These are phyloP conservation scores for Fusarium acutatum DNA, from an alignment of 2,329 filamentous ascomycete genomes.

Conservation along the genomic window DNA sequence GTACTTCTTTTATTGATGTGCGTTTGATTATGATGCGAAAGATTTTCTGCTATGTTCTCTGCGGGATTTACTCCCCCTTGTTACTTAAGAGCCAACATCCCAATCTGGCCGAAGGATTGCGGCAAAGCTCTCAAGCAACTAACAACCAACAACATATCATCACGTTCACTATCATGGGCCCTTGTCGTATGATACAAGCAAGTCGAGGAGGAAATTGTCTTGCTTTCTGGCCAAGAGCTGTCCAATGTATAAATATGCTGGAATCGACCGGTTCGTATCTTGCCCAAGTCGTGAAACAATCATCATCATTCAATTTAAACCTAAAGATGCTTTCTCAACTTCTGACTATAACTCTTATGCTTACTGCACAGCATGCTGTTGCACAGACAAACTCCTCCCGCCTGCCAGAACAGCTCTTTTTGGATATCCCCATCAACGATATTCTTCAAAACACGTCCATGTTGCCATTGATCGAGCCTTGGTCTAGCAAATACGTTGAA, in stretches of 20 bases:
- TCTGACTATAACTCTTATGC: background rate
- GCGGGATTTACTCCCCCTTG: background rate
- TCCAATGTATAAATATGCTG: background rate
- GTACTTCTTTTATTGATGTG: no score
- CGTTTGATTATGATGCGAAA: no score
- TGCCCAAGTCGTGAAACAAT: rapidly evolving
- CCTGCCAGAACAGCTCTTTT: background rate
- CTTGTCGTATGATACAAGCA: background rate
- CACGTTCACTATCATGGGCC: background rate
- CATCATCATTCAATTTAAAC: no score
- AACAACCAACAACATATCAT: background rate
- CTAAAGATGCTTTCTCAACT: background rate
- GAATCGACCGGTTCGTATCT: background rate
- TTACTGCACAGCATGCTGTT: background rate
- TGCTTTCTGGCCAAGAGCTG: background rate
- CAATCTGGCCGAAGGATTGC: background rate
- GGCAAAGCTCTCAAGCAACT: background rate
- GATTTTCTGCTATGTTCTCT: background rate
- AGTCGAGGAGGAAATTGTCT: background rate
- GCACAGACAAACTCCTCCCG: background rate
- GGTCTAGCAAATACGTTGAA: background rate
- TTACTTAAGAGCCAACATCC: background rate
- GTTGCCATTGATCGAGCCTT: background rate
- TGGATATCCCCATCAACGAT: background rate
- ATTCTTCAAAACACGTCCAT: background rate